Conservation (phyloP, 2,329 filamentous ascomycete species). For the Myriangium duriaei region DNA sequence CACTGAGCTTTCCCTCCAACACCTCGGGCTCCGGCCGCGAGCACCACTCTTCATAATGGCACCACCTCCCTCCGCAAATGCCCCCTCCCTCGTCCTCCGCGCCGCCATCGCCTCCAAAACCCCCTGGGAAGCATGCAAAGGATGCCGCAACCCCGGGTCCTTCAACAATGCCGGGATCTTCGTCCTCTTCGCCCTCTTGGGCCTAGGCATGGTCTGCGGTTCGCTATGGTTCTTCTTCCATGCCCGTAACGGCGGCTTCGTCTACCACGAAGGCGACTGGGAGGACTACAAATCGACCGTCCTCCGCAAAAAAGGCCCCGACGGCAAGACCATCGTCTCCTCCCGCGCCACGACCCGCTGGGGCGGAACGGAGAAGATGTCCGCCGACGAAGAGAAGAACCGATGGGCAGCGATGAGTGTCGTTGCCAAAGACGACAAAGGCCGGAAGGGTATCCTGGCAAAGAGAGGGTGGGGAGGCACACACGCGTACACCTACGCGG, state of each 20-base stretch:
- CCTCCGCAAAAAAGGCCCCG: constrained; percentile 72
- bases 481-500: constrained; percentile 30
- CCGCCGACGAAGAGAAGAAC: constrained; percentile 41
- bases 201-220: constrained; percentile 58
- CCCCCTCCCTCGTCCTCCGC: constrained; percentile 7
- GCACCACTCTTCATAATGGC: neutral
- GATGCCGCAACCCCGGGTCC: constrained; percentile 18
- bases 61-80: neutral
- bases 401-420: constrained; percentile 25
- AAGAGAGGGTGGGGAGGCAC: constrained; percentile 29
- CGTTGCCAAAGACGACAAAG: constrained; percentile 35
- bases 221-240: constrained; percentile 98
- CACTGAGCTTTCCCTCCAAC: no score
- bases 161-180: constrained; percentile 54
- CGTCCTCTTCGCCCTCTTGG: constrained; percentile 74
- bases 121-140: constrained; percentile 10
- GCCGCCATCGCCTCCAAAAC: constrained; percentile 1
- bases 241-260: constrained; percentile 90
- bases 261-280: constrained; percentile 79
- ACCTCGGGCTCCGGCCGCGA: neutral
- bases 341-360: constrained; percentile 47
- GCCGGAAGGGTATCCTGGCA: constrained; percentile 24
- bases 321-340: constrained; percentile 59
- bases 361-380: constrained; percentile 37
- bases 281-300: constrained; percentile 98